phyloP scores from a whole-genome alignment of 169 alveolate genomes.

The Plasmodium inui region DNA sequence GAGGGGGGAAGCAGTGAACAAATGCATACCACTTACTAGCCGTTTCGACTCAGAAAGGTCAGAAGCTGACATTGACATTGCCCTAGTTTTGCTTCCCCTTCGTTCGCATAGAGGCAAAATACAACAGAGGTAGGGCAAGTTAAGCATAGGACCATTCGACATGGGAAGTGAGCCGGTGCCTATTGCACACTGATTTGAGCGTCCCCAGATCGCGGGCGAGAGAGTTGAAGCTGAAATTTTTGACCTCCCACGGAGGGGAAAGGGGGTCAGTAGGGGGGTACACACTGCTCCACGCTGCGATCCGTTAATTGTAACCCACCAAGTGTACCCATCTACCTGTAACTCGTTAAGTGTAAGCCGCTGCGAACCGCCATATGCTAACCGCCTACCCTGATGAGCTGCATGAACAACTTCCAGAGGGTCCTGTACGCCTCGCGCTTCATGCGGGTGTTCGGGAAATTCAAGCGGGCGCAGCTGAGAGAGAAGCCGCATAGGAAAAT shows the following conservation, averaged over 20 bases:
- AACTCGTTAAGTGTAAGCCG: too few relatives aligned
- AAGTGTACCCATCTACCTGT: too few relatives aligned
- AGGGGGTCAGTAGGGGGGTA: background rate
- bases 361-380: background rate
- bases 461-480: conserved; percentile 89
- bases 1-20: background rate
- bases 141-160: background rate
- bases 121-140: background rate
- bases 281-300: background rate
- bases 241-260: background rate
- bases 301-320: too few relatives aligned
- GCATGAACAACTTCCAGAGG: conserved; percentile 67
- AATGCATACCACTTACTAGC: background rate
- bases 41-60: background rate
- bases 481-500: conserved; percentile 87
- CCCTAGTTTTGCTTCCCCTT: background rate
- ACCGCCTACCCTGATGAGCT: conserved; percentile 22
- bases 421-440: conserved; percentile 79
- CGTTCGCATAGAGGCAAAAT: background rate
- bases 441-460: conserved; percentile 80
- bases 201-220: background rate
- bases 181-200: background rate
- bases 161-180: background rate
- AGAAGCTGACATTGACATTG: background rate
- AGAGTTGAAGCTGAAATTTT: background rate